Evolutionary conservation across 2,329 filamentous ascomycete genomes (phyloP).

Genomic region (Penicillium sp.): DNA sequence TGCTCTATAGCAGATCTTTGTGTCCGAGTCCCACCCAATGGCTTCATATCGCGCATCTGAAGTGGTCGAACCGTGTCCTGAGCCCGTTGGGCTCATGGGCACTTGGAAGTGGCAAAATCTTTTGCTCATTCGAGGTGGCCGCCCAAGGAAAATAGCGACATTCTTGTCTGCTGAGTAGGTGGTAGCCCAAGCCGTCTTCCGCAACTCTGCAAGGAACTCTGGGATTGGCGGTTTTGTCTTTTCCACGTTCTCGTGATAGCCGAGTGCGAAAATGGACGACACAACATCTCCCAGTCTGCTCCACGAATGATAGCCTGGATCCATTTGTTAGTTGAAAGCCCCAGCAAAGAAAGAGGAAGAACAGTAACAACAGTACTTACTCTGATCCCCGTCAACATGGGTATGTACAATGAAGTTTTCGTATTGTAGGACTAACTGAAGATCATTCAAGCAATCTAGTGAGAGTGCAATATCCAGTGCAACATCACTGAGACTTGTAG

Average conservation of each 20-base stretch:
- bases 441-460: constrained; percentile 40
- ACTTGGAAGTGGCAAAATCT: constrained; percentile 42
- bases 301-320: constrained; percentile 46
- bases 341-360: background rate
- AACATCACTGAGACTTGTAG: constrained; percentile 33
- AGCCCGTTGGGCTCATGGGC: constrained; percentile 11
- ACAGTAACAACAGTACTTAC: constrained; percentile 26
- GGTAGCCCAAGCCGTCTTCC: constrained; percentile 40
- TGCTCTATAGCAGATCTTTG: constrained; percentile 20
- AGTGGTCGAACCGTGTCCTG: constrained; percentile 1
- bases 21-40: background rate
- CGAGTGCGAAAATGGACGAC: constrained; percentile 45
- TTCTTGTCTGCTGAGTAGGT: constrained; percentile 49
- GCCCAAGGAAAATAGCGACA: constrained; percentile 47
- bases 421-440: constrained; percentile 47
- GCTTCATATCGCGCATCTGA: constrained; percentile 10
- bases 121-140: constrained; percentile 45
- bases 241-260: constrained; percentile 45
- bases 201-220: constrained; percentile 38
- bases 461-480: constrained; percentile 38
- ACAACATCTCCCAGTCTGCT: constrained; percentile 47
- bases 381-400: constrained; percentile 45
- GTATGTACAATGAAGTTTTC: constrained; percentile 48
- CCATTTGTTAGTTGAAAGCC: background rate
- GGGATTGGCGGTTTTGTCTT: constrained; percentile 26